These are phyloP conservation scores for Ampelomyces quisqualis DNA, from an alignment of 2,329 filamentous ascomycete species.

Conservation along the genomic window DNA sequence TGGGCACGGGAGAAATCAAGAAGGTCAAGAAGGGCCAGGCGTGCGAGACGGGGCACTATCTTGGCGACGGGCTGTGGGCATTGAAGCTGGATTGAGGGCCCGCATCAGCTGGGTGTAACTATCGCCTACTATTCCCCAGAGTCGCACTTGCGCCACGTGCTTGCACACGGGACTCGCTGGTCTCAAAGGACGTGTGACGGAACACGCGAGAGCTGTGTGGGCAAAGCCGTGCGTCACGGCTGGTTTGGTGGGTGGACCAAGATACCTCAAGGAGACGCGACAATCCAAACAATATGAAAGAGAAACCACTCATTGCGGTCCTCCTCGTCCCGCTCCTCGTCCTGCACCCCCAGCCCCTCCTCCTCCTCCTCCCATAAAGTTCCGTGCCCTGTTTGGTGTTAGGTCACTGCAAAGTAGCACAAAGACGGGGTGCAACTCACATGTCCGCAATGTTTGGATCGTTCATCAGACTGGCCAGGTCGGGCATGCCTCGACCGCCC, in stretches of 20 bases:
- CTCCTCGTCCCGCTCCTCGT: conserved; percentile 21
- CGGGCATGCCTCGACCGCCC: conserved; percentile 85
- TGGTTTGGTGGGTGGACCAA: background rate
- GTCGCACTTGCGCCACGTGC: too few species aligned
- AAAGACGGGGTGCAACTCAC: too few species aligned
- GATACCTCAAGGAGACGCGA: too few species aligned
- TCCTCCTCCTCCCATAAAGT: conserved; percentile 61
- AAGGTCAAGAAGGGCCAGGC: conserved; percentile 91
- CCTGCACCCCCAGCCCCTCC: conserved; percentile 25
- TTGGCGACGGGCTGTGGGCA: conserved; percentile 93
- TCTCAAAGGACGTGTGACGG: background rate
- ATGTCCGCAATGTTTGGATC: conserved; percentile 91
- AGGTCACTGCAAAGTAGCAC: too few species aligned
- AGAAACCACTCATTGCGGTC: conserved; percentile 16
- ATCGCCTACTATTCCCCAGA: too few species aligned
- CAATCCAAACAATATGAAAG: too few species aligned
- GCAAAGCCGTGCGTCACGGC: background rate
- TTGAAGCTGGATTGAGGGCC: conserved; percentile 57
- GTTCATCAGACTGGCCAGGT: conserved; percentile 81
- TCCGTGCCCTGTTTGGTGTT: conserved; percentile 57
- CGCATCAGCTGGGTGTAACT: background rate
- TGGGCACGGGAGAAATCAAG: conserved; percentile 89
- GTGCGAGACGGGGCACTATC: conserved; percentile 88
- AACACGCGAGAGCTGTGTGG: background rate
- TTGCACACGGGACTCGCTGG: too few species aligned